Conservation (phyloP, 2,329 filamentous ascomycete species). For the Scedosporium dehoogii region DNA sequence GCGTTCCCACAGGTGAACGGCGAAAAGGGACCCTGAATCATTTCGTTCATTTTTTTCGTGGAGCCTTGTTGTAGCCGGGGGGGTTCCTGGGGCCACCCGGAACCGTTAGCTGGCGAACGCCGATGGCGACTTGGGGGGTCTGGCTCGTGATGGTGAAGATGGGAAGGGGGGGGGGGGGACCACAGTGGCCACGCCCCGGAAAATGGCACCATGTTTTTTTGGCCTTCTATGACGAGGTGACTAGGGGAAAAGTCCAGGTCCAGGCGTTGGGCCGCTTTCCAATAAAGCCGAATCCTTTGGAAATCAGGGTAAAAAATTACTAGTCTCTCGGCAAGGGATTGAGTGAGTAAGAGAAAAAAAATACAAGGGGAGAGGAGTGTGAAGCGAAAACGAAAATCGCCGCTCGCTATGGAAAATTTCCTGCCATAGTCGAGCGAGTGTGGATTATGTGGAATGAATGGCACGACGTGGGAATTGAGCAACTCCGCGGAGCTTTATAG, state of each 20-base stretch:
- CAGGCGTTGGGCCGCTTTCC: neutral
- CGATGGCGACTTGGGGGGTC: neutral
- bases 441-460: neutral
- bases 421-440: neutral
- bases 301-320: neutral
- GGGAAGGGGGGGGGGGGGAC: neutral
- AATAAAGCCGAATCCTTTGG: neutral
- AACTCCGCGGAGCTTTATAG: neutral
- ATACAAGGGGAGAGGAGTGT: neutral
- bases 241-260: too few relatives aligned
- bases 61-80: neutral
- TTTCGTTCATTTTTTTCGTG: neutral
- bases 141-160: neutral
- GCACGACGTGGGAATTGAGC: neutral
- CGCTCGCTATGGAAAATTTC: neutral
- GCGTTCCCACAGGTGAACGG: neutral
- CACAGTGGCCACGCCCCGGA: neutral
- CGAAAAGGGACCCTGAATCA: neutral
- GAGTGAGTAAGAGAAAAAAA: neutral
- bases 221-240: neutral
- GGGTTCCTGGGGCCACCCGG: neutral
- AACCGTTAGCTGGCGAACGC: neutral
- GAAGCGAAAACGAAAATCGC: neutral
- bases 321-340: neutral
- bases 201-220: neutral